Evolutionary conservation across 345 rosid species (phyloP).

Genomic region (Carallia brachiata): DNA sequence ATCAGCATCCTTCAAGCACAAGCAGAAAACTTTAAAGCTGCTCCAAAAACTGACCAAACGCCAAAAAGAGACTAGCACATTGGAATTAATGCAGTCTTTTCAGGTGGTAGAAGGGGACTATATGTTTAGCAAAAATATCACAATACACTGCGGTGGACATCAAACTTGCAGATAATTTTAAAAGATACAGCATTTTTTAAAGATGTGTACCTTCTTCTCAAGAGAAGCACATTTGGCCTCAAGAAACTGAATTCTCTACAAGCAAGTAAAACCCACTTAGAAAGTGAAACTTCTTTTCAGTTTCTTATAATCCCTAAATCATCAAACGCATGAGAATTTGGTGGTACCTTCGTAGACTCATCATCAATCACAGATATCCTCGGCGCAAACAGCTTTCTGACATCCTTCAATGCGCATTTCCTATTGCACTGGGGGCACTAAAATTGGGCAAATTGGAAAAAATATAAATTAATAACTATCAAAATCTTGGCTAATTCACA

Average conservation of each 20-base stretch:
- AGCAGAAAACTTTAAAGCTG: background rate
- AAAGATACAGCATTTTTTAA: too few relatives aligned
- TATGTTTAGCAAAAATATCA: too few relatives aligned
- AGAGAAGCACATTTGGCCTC: slow-evolving; percentile 60
- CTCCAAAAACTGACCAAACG: background rate
- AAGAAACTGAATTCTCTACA: slow-evolving; percentile 60
- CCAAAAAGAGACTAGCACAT: too few relatives aligned
- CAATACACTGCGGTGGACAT: too few relatives aligned
- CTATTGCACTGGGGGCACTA: slow-evolving; percentile 91
- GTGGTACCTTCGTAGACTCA: slow-evolving; percentile 61
- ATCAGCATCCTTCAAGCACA: slow-evolving; percentile 35
- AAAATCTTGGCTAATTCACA: background rate
- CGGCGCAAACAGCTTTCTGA: slow-evolving; percentile 72
- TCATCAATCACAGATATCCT: slow-evolving; percentile 70
- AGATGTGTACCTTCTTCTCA: slow-evolving; percentile 51
- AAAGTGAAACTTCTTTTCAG: background rate
- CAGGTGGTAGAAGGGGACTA: too few relatives aligned
- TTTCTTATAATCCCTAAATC: background rate
- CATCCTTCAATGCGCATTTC: slow-evolving; percentile 51
- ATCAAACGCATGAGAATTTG: background rate
- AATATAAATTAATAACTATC: background rate
- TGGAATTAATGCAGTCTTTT: too few relatives aligned
- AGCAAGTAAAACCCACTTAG: slow-evolving; percentile 3
- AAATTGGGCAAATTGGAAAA: background rate
- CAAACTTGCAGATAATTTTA: too few relatives aligned